phyloP scores from a whole-genome alignment of 805 yeast species.

The Yarrowia osloensis region DNA sequence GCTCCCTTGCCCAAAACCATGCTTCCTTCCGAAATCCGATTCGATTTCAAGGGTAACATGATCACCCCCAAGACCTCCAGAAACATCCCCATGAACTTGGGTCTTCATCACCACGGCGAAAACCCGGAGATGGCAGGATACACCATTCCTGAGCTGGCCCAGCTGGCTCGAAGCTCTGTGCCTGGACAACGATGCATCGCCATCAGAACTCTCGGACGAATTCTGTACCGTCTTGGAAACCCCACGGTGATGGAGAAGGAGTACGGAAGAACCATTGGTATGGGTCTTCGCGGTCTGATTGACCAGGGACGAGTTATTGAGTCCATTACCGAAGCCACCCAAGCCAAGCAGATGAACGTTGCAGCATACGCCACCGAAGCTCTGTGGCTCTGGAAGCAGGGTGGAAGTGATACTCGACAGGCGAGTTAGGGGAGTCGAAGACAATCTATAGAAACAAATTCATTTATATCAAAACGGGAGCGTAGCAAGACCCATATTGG shows the following conservation, averaged over 20 bases:
- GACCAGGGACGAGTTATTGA: conserved; percentile 64
- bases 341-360: conserved; percentile 77
- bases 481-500: too few species aligned
- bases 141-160: conserved; percentile 79
- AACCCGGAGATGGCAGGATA: conserved; percentile 91
- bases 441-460: background rate
- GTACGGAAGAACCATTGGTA: conserved; percentile 51
- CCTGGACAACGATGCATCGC: conserved; percentile 87
- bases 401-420: conserved; percentile 34
- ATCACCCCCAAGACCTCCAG: conserved; percentile 58
- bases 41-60: conserved; percentile 83
- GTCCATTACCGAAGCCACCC: conserved; percentile 59
- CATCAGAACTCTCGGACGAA: conserved; percentile 82
- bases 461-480: too few species aligned
- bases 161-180: conserved; percentile 72
- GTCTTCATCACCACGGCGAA: conserved; percentile 89
- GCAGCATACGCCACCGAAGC: conserved; percentile 86
- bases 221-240: conserved; percentile 74
- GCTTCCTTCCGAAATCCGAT: conserved; percentile 58
- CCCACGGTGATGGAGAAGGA: conserved; percentile 38
- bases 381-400: conserved; percentile 76
- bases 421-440: background rate
- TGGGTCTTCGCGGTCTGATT: conserved; percentile 69
- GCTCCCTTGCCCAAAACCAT: conserved; percentile 12
- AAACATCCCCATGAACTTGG: conserved; percentile 57